phyloP scores from a whole-genome alignment of 805 yeast species.

The Hemisphaericaspora nanyangensis region DNA sequence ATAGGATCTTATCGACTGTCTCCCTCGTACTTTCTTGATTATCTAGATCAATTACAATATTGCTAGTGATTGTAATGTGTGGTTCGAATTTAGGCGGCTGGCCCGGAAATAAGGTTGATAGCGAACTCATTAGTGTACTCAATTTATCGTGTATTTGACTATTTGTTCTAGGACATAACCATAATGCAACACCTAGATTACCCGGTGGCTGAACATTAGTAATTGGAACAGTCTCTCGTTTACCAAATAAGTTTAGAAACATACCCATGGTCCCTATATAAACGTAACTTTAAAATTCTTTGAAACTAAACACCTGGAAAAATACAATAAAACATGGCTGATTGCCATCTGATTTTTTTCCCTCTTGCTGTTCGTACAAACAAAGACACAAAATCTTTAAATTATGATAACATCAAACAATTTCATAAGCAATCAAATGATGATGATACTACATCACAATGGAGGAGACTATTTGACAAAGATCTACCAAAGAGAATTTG shows the following conservation, averaged over 20 bases:
- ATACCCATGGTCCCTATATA: constrained; percentile 19
- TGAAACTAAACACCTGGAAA: not conserved
- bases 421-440: too few species aligned
- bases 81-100: constrained; percentile 66
- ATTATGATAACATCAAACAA: too few species aligned
- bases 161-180: constrained; percentile 68
- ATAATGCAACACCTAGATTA: constrained; percentile 51
- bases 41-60: constrained; percentile 42
- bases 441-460: too few species aligned
- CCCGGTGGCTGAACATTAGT: not conserved
- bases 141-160: constrained; percentile 54
- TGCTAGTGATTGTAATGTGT: constrained; percentile 72
- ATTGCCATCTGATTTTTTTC: too few species aligned
- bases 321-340: too few species aligned
- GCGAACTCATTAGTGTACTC: constrained; percentile 55
- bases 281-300: too few species aligned
- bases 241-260: constrained; percentile 1
- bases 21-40: constrained; percentile 38
- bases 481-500: too few species aligned
- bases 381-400: too few species aligned
- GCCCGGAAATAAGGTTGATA: constrained; percentile 68
- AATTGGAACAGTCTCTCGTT: not conserved
- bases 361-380: too few species aligned
- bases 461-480: too few species aligned
- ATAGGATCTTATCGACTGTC: constrained; percentile 57